Evolutionary conservation across 2,329 filamentous ascomycete species (phyloP).

Genomic region (Tolypocladium tundrense): DNA sequence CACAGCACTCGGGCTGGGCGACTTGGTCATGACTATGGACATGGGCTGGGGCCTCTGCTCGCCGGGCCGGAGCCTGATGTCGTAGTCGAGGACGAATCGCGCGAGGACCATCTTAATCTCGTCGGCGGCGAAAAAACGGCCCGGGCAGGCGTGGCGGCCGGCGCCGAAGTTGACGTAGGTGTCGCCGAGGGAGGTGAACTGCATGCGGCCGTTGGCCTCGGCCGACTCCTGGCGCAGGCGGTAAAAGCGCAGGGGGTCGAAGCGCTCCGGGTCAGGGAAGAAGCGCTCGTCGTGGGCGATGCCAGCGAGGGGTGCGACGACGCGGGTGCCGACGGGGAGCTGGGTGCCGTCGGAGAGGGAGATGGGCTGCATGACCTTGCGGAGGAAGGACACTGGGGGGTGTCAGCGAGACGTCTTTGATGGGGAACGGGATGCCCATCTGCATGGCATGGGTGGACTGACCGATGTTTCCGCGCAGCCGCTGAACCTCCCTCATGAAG

Average conservation of each 20-base stretch:
- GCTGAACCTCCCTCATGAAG: conserved; percentile 34
- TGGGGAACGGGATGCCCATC: too few relatives aligned
- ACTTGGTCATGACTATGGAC: conserved; percentile 29
- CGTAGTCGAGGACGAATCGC: conserved; percentile 31
- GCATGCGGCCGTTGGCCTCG: conserved; percentile 28
- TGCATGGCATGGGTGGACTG: conserved; percentile 6
- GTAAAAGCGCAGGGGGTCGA: conserved; percentile 41
- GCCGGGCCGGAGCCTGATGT: conserved; percentile 28
- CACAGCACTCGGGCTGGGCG: conserved; percentile 27
- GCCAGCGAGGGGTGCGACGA: conserved; percentile 29
- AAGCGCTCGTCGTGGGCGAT: conserved; percentile 29
- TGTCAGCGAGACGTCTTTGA: conserved; percentile 6
- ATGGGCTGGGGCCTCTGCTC: conserved; percentile 26
- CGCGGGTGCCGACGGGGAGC: conserved; percentile 30
- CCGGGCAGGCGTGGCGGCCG: conserved; percentile 37
- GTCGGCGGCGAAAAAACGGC: conserved; percentile 36
- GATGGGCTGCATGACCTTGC: conserved; percentile 35
- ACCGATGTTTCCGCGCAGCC: conserved; percentile 32
- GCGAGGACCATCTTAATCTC: conserved; percentile 34
- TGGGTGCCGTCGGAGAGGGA: conserved; percentile 33
- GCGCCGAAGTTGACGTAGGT: conserved; percentile 36
- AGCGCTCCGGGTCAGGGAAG: conserved; percentile 29
- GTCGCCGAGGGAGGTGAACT: conserved; percentile 31
- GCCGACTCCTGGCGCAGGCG: conserved; percentile 27
- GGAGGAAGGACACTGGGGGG: conserved; percentile 29